These are phyloP conservation scores for Talaromyces islandicus DNA, from an alignment of 2,329 filamentous ascomycete genomes.

Conservation along the genomic window DNA sequence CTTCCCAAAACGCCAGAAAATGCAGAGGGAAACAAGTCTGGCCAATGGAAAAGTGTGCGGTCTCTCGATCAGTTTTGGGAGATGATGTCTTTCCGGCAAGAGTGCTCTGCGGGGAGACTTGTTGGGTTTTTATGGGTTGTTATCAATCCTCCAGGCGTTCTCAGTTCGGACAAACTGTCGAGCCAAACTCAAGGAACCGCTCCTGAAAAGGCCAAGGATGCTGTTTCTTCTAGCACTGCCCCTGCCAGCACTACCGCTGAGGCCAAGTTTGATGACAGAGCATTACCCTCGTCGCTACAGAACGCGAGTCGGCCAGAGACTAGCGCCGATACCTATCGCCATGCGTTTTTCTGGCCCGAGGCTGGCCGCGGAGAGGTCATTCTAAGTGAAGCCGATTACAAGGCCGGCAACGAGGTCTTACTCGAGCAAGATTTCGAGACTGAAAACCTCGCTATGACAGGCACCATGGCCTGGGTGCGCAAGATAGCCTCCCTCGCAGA, in stretches of 20 bases:
- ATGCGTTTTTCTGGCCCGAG: slow-evolving; percentile 29
- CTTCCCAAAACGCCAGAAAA: slow-evolving; percentile 43
- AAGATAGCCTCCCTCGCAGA: slow-evolving; percentile 35
- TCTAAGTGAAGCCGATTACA: slow-evolving; percentile 35
- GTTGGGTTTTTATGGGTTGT: slow-evolving; percentile 96
- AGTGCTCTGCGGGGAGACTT: slow-evolving; percentile 85
- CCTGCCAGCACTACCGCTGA: slow-evolving; percentile 16
- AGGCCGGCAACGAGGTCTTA: slow-evolving; percentile 32
- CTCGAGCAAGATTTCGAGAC: slow-evolving; percentile 39
- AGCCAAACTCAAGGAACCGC: slow-evolving; percentile 1
- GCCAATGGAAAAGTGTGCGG: slow-evolving; percentile 76
- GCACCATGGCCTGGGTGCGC: slow-evolving; percentile 36
- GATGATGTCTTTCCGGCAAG: slow-evolving; percentile 93
- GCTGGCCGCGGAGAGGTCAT: slow-evolving; percentile 29
- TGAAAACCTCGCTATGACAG: slow-evolving; percentile 29
- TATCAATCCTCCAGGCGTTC: slow-evolving; percentile 56
- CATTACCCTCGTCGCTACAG: slow-evolving; percentile 3
- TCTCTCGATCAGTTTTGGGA: slow-evolving; percentile 96
- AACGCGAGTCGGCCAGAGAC: not conserved
- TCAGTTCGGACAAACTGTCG: slow-evolving; percentile 28
- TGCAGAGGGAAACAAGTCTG: slow-evolving; percentile 27
- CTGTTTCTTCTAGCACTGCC: not conserved
- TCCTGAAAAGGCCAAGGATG: not conserved
- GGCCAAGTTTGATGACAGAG: slow-evolving; percentile 8
- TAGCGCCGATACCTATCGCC: slow-evolving; percentile 9